Evolutionary conservation across 805 yeast species (phyloP).

Genomic region (Candida schatavii): DNA sequence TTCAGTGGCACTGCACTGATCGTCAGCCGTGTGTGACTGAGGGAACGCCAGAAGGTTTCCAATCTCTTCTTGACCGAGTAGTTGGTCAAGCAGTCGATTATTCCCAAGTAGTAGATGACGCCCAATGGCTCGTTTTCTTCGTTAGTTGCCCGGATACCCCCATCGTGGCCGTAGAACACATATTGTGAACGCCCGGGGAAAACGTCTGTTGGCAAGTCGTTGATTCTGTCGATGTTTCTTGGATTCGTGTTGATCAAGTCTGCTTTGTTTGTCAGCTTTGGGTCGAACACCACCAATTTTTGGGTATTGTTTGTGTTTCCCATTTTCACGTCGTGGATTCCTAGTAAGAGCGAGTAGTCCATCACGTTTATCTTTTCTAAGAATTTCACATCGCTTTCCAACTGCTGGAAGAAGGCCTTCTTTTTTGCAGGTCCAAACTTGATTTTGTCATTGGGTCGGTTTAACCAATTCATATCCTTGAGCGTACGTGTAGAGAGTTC

Average conservation of each 20-base stretch:
- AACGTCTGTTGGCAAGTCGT: slow-evolving; percentile 43
- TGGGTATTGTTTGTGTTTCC: slow-evolving; percentile 39
- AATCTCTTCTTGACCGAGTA: slow-evolving; percentile 70
- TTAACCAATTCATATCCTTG: slow-evolving; percentile 89
- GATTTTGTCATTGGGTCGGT: slow-evolving; percentile 59
- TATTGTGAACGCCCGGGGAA: slow-evolving; percentile 49
- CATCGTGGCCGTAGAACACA: slow-evolving; percentile 73
- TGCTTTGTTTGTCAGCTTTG: slow-evolving; percentile 34
- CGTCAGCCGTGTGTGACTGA: slow-evolving; percentile 63
- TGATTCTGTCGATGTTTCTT: slow-evolving; percentile 35
- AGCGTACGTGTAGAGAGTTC: slow-evolving; percentile 46
- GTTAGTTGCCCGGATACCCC: slow-evolving; percentile 78
- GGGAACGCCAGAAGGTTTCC: slow-evolving; percentile 82
- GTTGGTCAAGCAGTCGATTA: slow-evolving; percentile 88
- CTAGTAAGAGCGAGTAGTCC: slow-evolving; percentile 92
- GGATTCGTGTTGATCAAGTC: slow-evolving; percentile 48
- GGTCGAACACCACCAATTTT: slow-evolving; percentile 44
- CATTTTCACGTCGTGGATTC: slow-evolving; percentile 72
- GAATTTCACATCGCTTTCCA: slow-evolving; percentile 70
- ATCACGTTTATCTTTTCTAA: slow-evolving; percentile 77
- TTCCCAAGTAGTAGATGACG: slow-evolving; percentile 83
- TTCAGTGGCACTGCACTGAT: slow-evolving; percentile 88
- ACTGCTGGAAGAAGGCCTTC: slow-evolving; percentile 60
- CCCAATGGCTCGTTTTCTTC: slow-evolving; percentile 56
- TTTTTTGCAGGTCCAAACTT: slow-evolving; percentile 72